Percentiles rank a stretch among this genome's conserved stretches.
phyloP scores from a whole-genome alignment of 805 yeast species.

The Nakazawaea laoshanensis region DNA sequence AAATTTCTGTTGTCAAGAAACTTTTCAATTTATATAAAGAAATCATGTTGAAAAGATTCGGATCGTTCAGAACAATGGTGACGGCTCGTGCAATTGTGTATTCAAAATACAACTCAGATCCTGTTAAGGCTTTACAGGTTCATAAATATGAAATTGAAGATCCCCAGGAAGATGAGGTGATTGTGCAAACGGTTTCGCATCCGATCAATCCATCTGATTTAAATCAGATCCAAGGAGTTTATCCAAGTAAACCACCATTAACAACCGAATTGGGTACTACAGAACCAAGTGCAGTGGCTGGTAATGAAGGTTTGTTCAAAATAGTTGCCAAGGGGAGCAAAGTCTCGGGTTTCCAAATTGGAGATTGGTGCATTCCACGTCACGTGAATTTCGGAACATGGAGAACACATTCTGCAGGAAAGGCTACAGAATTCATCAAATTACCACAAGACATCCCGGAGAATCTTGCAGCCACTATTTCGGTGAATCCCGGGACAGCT shows the following conservation, averaged over 20 bases:
- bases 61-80: constrained; percentile 9
- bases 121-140: constrained; percentile 42
- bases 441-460: constrained; percentile 47
- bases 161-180: constrained; percentile 35
- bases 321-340: constrained; percentile 62
- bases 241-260: constrained; percentile 68
- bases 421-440: constrained; percentile 43
- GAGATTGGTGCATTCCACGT: constrained; percentile 86
- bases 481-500: constrained; percentile 92
- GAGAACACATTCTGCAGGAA: constrained; percentile 68
- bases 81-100: constrained; percentile 59
- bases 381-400: constrained; percentile 85
- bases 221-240: constrained; percentile 79
- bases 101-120: constrained; percentile 54
- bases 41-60: no score
- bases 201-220: constrained; percentile 90
- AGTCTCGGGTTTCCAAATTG: constrained; percentile 40
- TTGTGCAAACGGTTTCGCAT: constrained; percentile 66
- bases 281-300: constrained; percentile 75
- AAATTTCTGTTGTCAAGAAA: no score
- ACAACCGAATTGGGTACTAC: constrained; percentile 44
- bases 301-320: constrained; percentile 90
- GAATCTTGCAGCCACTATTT: constrained; percentile 75
- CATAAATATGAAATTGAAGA: constrained; percentile 40
- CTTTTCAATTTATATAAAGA: no score